Percentiles rank a stretch among this genome's conserved stretches.
phyloP scores from a whole-genome alignment of 345 rosid species.

The Eucalyptus albens region DNA sequence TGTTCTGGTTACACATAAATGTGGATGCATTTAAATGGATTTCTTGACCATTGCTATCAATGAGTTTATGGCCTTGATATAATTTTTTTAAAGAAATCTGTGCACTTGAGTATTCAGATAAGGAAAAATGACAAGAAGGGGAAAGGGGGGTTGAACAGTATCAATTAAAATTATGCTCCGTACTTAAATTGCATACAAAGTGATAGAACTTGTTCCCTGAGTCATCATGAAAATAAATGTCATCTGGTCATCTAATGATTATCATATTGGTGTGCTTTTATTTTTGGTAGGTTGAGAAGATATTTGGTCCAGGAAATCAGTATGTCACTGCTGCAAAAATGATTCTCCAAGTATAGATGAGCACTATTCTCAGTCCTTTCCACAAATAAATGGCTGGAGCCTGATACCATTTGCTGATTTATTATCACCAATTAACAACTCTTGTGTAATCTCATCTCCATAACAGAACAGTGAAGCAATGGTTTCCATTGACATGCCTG shows the following conservation, averaged over 20 bases:
- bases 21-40: not conserved
- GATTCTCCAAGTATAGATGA: conserved; percentile 65
- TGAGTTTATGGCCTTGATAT: not conserved
- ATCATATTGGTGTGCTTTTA: not conserved
- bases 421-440: not conserved
- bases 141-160: not conserved
- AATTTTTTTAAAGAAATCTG: not conserved
- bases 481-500: conserved; percentile 99
- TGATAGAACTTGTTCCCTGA: not conserved
- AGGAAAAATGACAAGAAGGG: rapidly evolving
- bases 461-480: conserved; percentile 94
- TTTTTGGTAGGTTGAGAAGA: conserved; percentile 63
- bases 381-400: not conserved
- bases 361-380: not conserved
- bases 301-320: conserved; percentile 95
- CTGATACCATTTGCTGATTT: not conserved
- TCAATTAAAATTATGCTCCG: not conserved
- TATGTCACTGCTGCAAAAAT: conserved; percentile 96
- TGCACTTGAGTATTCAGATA: not conserved
- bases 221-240: not conserved
- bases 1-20: not conserved
- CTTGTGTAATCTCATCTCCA: not conserved
- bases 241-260: not conserved
- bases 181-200: not conserved
- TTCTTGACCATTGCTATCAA: not conserved